Percentiles rank a stretch among this genome's conserved stretches.
Conservation (phyloP, 2,329 filamentous ascomycete species). For the Curvularia sp. region DNA sequence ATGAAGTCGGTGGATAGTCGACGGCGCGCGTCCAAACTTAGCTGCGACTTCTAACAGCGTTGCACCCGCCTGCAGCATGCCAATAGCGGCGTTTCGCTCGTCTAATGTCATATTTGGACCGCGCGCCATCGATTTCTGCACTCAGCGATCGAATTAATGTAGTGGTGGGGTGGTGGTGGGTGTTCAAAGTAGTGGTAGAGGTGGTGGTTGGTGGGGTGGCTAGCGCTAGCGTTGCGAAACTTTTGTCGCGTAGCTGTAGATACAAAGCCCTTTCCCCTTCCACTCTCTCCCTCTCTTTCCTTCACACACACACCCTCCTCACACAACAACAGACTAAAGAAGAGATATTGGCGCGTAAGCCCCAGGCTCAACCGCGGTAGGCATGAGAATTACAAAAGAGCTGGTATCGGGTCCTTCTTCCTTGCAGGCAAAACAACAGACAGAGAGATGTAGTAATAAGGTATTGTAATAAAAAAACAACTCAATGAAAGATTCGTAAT, state of each 20-base stretch:
- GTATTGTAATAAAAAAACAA: background rate
- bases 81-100: background rate
- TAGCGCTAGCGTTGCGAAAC: background rate
- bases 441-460: background rate
- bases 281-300: background rate
- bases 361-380: conserved; percentile 13
- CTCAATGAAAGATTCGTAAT: conserved; percentile 9
- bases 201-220: background rate
- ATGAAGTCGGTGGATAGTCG: background rate
- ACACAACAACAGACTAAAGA: conserved; percentile 9
- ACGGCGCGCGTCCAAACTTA: background rate
- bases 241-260: background rate
- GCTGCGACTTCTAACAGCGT: background rate
- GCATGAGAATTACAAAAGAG: conserved; percentile 20
- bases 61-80: background rate
- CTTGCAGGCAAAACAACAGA: conserved; percentile 2
- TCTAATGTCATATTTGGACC: background rate
- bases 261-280: no score
- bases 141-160: background rate
- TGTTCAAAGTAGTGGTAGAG: background rate
- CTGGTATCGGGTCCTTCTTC: conserved; percentile 18
- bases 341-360: conserved; percentile 12
- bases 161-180: background rate
- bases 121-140: background rate
- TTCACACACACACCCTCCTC: background rate